These are phyloP conservation scores for Backusella tuberculispora DNA, from an alignment of 192 early-diverging fungal genomes.

Conservation along the genomic window DNA sequence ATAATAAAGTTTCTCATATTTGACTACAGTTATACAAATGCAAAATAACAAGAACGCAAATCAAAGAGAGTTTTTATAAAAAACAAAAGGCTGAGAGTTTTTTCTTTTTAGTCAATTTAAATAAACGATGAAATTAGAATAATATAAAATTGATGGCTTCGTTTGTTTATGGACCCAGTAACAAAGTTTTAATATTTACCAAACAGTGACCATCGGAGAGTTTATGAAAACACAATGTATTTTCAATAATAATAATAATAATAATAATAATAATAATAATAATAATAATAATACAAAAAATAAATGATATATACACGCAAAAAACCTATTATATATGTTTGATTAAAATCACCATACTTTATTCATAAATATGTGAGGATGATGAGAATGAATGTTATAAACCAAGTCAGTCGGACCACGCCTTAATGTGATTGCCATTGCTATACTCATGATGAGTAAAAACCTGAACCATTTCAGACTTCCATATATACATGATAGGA, in stretches of 20 bases:
- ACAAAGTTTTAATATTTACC: too few relatives aligned
- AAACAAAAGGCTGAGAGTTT: background rate
- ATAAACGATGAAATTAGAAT: too few relatives aligned
- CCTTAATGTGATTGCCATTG: conserved; percentile 1
- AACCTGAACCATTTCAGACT: conserved; percentile 16
- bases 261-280: too few relatives aligned
- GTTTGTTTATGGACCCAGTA: too few relatives aligned
- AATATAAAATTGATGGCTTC: too few relatives aligned
- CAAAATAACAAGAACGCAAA: background rate
- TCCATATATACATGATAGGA: conserved; percentile 5
- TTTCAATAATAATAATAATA: too few relatives aligned
- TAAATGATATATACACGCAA: too few relatives aligned
- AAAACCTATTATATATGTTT: too few relatives aligned
- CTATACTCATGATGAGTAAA: conserved; percentile 14
- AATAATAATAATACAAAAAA: too few relatives aligned
- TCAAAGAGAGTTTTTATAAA: background rate
- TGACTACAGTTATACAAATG: background rate
- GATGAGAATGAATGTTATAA: background rate
- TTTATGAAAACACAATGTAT: too few relatives aligned
- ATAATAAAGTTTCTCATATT: background rate
- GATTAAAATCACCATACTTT: background rate
- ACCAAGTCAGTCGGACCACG: background rate
- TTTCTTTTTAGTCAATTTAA: background rate
- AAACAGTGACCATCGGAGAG: too few relatives aligned
- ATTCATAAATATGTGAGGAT: conserved; percentile 1